phyloP scores from a whole-genome alignment of 495 filamentous ascomycete genomes.

The Amphirosellinia nigrospora region DNA sequence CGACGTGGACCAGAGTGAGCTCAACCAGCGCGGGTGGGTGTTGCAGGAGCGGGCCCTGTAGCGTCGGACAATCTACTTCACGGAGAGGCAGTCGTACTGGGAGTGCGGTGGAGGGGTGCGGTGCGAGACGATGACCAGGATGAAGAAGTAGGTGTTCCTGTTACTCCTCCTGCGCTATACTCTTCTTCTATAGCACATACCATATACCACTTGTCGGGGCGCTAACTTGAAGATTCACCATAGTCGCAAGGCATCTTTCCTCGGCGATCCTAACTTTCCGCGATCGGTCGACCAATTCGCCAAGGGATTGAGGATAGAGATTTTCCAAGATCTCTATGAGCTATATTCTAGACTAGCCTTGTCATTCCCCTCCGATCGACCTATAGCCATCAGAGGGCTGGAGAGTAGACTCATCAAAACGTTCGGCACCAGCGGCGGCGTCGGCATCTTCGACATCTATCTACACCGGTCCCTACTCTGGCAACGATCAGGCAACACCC shows the following conservation, averaged over 20 bases:
- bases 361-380: background rate
- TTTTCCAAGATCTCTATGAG: background rate
- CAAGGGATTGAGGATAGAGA: background rate
- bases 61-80: background rate
- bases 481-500: background rate
- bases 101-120: background rate
- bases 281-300: background rate
- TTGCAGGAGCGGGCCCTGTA: background rate
- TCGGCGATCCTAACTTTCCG: background rate
- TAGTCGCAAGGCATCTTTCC: background rate
- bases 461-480: background rate
- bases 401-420: background rate
- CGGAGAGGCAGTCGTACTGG: background rate
- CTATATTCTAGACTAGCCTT: background rate
- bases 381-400: background rate
- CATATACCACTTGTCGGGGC: background rate
- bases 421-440: background rate
- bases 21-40: background rate
- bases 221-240: background rate
- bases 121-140: background rate
- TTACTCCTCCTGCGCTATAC: background rate
- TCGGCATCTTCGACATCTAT: background rate
- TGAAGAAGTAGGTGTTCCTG: background rate
- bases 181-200: too few relatives aligned
- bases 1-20: background rate